Evolutionary conservation across 2,329 filamentous ascomycete genomes (phyloP), one percentile per base, ranked within the genome.

Genomic region (Microsporum ferrugineum): DNA sequence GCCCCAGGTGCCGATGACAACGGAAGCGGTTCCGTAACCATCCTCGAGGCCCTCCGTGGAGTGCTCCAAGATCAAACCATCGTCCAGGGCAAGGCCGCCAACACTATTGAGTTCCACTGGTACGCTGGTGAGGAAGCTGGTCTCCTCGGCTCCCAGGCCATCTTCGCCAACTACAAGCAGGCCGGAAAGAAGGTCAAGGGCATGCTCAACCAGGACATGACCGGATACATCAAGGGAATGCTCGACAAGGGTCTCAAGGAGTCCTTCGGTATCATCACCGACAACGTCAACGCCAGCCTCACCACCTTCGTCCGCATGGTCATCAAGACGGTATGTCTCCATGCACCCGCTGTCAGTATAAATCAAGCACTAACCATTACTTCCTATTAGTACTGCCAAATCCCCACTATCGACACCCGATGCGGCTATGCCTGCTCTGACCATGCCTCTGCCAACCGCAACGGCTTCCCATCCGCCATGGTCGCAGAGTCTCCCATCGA

Each of bases 121-220:
- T 96, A 95, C 77, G 89, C 86, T 49, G 91, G 89, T 10, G 91
- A 96, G 73, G 91, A 96, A 74, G 91, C 87, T 59, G 91, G 91
- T 38, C 79, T 96, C 51, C 81, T 95, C 2, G 91, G 91, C 62
- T 92, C 88, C 69, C 91, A 96, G 73, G 91, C 88, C 60, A 88
- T 97, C 72, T 97, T 96, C 79, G 81, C 83, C 57, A 77, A 83
- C 7, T 97, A 97, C 71, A 86, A 88, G 75, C 84, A 86, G 71
- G 76, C 82, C 23, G 81, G 82, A 36, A 82, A 86, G 34, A 85
- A 92, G 66, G 81, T 97, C 73, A 95, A 92, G 77, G 92, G 92
- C 36, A 97, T 97, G 94, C 82, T 97, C 59, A 92, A 97, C 78
- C 92, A 97, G 76, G 92, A 97, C 75, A 97, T 97, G 92, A 95